These are phyloP conservation scores for Rhynchospora tenuis DNA, from an alignment of 176 grass and related monocot species.

Conservation along the genomic window DNA sequence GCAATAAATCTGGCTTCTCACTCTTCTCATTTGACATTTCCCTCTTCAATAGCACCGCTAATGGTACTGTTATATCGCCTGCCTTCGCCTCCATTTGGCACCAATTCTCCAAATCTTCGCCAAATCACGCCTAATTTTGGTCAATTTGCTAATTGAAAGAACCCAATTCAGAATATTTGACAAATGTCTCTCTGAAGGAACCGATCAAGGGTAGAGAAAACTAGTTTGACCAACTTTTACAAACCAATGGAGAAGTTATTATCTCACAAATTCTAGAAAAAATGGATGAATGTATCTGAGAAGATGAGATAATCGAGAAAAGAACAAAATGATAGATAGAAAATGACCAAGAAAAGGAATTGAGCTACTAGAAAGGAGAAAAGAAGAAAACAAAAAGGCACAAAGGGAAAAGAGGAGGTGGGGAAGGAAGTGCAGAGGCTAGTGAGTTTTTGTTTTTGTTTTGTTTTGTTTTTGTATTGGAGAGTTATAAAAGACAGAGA, in stretches of 20 bases:
- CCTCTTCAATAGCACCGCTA: conserved; percentile 86
- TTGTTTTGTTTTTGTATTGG: conserved; percentile 4
- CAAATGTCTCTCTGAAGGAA: not conserved
- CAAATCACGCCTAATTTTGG: not conserved
- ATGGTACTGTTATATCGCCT: conserved; percentile 58
- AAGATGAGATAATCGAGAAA: not conserved
- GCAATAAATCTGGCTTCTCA: conserved; percentile 84
- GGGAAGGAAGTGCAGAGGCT: not conserved
- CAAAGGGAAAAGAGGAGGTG: not conserved
- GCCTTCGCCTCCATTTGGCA: conserved; percentile 38
- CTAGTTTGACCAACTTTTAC: not conserved
- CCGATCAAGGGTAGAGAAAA: not conserved
- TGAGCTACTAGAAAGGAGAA: not conserved
- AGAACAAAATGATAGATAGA: not conserved
- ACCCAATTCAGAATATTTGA: not conserved
- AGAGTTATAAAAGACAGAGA: conserved; percentile 15
- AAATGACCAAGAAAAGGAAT: not conserved
- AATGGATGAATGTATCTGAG: not conserved
- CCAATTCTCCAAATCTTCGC: conserved; percentile 14
- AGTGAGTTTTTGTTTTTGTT: not conserved
- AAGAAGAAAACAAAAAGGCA: not conserved
- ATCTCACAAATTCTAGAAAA: not conserved
- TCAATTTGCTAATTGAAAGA: not conserved
- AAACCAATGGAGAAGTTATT: not conserved
- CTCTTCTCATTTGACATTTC: conserved; percentile 82